These are phyloP conservation scores for Nakazawaea peltata DNA, from an alignment of 805 yeast species.

Conservation along the genomic window DNA sequence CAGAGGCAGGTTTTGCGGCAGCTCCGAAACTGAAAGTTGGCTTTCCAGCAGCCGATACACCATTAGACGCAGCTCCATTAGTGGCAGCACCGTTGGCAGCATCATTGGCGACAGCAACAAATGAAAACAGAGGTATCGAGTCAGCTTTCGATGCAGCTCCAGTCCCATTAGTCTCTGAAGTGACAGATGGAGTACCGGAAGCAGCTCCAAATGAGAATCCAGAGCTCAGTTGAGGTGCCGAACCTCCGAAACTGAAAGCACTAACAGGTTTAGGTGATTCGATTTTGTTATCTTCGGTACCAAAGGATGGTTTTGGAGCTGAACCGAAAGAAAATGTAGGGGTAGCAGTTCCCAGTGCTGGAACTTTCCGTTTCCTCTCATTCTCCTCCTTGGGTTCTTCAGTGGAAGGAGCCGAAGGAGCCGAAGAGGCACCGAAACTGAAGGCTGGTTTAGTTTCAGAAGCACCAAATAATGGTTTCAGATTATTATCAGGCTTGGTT, in stretches of 20 bases:
- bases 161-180: neutral
- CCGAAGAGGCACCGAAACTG: neutral
- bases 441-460: neutral
- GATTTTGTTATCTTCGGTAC: neutral
- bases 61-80: too few species aligned
- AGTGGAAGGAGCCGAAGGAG: neutral
- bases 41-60: neutral
- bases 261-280: constrained; percentile 8
- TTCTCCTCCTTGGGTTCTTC: neutral
- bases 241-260: constrained; percentile 1
- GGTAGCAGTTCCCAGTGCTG: neutral
- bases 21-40: constrained; percentile 1
- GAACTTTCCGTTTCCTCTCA: neutral
- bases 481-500: too few species aligned
- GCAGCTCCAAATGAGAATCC: constrained; percentile 3
- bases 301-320: too few species aligned
- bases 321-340: neutral
- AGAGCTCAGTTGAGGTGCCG: too few species aligned
- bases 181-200: constrained; percentile 5
- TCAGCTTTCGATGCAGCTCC: constrained; percentile 2
- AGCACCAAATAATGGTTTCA: neutral
- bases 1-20: constrained; percentile 2
- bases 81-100: too few species aligned
- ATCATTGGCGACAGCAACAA: neutral
- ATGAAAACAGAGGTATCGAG: constrained; percentile 3